These are phyloP conservation scores for Aspergillus ochraceoroseus DNA, from an alignment of 2,329 filamentous ascomycete genomes.

Conservation along the genomic window DNA sequence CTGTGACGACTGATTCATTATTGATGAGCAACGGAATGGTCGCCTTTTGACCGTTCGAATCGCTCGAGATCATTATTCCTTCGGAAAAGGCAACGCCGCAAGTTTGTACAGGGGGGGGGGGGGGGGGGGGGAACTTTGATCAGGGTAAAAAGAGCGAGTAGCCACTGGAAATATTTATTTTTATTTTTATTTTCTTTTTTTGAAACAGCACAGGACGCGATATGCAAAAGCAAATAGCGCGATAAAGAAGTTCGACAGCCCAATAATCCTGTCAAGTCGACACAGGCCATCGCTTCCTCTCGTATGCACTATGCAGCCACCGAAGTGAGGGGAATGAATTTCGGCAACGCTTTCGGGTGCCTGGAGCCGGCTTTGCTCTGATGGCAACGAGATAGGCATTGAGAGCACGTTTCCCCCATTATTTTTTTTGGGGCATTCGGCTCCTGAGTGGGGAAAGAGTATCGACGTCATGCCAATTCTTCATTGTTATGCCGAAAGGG, in stretches of 20 bases:
- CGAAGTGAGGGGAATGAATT: constrained; percentile 15
- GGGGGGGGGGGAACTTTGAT: not conserved
- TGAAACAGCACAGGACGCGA: not conserved
- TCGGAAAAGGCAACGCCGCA: not conserved
- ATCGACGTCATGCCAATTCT: not conserved
- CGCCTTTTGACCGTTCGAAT: constrained; percentile 15
- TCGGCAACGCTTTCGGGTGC: constrained; percentile 9
- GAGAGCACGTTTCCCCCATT: not conserved
- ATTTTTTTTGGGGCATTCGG: constrained; percentile 5
- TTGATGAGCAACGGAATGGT: constrained; percentile 43
- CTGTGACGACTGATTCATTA: constrained; percentile 40
- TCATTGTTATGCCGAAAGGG: too few species aligned
- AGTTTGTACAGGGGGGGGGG: not conserved
- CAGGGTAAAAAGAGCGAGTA: not conserved
- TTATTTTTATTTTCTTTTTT: too few species aligned
- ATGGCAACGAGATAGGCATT: too few species aligned
- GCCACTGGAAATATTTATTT: constrained; percentile 3
- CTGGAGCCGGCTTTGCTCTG: constrained; percentile 15
- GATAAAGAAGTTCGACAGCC: constrained; percentile 4
- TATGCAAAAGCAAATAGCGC: not conserved
- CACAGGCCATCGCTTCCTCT: constrained; percentile 1
- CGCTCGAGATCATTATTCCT: constrained; percentile 12
- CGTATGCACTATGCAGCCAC: constrained; percentile 7
- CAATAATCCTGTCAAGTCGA: constrained; percentile 6
- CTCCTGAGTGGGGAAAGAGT: constrained; percentile 10